Evolutionary conservation across 2,329 filamentous ascomycete genomes (phyloP).

Genomic region (Sclerotiophoma versabilis): DNA sequence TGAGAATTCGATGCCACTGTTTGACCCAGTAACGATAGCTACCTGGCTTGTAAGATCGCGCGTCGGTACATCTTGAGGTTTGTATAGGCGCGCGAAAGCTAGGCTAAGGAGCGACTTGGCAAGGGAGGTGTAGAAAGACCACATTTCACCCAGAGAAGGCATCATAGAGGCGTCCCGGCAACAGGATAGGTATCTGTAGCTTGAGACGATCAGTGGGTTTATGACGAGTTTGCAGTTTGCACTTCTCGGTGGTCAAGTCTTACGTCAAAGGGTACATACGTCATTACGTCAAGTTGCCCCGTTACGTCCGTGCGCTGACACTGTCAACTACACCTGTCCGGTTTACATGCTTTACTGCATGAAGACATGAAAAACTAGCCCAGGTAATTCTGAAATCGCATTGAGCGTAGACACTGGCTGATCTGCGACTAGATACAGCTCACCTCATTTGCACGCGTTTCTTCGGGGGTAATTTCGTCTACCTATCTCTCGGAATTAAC

Average conservation of each 20-base stretch:
- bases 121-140: conserved; percentile 17
- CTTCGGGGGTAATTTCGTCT: no score
- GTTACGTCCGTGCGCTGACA: no score
- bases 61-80: conserved; percentile 9
- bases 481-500: no score
- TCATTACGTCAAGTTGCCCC: neutral
- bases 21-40: conserved; percentile 60
- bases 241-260: neutral
- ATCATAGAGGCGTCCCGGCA: neutral
- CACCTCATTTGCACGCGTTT: no score
- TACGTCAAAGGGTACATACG: no score
- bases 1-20: conserved; percentile 57
- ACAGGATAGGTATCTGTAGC: neutral
- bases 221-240: neutral
- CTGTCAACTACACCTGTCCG: no score
- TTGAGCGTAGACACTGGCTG: no score
- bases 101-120: conserved; percentile 9
- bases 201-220: no score
- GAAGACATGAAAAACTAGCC: no score
- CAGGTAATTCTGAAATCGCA: no score
- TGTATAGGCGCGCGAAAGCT: conserved; percentile 21
- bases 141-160: neutral
- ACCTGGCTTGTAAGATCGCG: conserved; percentile 52
- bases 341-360: no score
- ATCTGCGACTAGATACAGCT: no score